Conservation (phyloP, 805 yeast species). For the Brettanomyces custersianus region DNA sequence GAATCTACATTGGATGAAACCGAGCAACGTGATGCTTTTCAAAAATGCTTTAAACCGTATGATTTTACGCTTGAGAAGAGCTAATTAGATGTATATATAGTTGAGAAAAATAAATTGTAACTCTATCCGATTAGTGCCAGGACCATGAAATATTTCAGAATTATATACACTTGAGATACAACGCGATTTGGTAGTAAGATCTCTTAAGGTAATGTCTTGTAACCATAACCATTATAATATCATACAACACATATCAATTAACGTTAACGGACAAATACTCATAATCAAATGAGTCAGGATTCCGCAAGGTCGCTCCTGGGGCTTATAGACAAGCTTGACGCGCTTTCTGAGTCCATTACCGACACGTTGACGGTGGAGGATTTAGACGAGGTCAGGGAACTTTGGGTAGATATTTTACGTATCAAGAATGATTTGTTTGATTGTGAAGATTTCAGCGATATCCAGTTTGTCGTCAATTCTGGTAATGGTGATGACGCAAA, state of each 20-base stretch:
- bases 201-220: no score
- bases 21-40: conserved; percentile 55
- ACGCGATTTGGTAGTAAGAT: no score
- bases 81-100: neutral
- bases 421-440: conserved; percentile 15
- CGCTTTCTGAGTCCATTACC: neutral
- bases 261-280: no score
- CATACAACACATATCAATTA: no score
- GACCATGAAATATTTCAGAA: no score
- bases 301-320: no score
- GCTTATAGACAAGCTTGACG: neutral
- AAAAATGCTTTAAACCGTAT: conserved; percentile 39
- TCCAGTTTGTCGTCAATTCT: conserved; percentile 10
- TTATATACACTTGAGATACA: no score
- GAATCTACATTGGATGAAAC: conserved; percentile 58
- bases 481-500: neutral
- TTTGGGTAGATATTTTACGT: conserved; percentile 20
- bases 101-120: no score
- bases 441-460: conserved; percentile 8
- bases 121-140: no score
- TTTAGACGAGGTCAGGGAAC: neutral
- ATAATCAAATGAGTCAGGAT: no score
- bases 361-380: neutral
- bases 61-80: conserved; percentile 36
- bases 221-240: no score